phyloP scores from a whole-genome alignment of 1,139 yeast genomes.

The Petasospora rhodanensis region DNA sequence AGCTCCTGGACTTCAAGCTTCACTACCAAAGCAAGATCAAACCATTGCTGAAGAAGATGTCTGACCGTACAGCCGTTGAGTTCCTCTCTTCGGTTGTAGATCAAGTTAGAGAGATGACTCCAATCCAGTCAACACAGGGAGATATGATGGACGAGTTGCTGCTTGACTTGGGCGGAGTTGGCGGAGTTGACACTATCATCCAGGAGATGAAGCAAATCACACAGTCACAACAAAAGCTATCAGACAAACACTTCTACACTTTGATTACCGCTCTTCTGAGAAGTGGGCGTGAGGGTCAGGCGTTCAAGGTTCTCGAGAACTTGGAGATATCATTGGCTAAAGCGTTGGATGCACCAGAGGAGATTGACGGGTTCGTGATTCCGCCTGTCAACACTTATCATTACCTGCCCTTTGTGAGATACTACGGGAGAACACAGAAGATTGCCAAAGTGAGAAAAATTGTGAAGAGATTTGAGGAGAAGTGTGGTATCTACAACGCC shows the following conservation, averaged over 20 bases:
- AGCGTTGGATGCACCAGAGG: constrained; percentile 1
- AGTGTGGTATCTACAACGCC: constrained; percentile 13
- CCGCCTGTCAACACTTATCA: constrained; percentile 21
- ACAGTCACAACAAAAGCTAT: constrained; percentile 8
- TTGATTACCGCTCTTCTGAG: constrained; percentile 15
- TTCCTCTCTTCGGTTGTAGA: constrained; percentile 10
- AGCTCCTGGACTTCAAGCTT: constrained; percentile 16
- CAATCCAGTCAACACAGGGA: constrained; percentile 13
- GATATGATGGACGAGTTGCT: constrained; percentile 16
- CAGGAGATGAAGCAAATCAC: constrained; percentile 12
- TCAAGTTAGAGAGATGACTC: constrained; percentile 9
- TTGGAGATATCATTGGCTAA: constrained; percentile 14
- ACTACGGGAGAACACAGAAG: constrained; percentile 12
- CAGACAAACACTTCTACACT: constrained; percentile 11
- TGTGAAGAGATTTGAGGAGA: constrained; percentile 8
- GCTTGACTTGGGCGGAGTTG: constrained; percentile 6
- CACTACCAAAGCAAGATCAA: constrained; percentile 13
- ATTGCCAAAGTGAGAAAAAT: constrained; percentile 7
- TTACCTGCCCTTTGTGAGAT: constrained; percentile 19
- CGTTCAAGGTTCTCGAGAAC: constrained; percentile 10
- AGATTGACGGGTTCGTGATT: constrained; percentile 10
- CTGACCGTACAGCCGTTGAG: constrained; percentile 4
- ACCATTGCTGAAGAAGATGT: constrained; percentile 14
- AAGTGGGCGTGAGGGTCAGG: constrained; percentile 11
- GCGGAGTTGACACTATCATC: constrained; percentile 5